Evolutionary conservation across 192 early-diverging fungal species (phyloP), one percentile per base, ranked within the genome.

Genomic region (Coemansia umbellata): DNA sequence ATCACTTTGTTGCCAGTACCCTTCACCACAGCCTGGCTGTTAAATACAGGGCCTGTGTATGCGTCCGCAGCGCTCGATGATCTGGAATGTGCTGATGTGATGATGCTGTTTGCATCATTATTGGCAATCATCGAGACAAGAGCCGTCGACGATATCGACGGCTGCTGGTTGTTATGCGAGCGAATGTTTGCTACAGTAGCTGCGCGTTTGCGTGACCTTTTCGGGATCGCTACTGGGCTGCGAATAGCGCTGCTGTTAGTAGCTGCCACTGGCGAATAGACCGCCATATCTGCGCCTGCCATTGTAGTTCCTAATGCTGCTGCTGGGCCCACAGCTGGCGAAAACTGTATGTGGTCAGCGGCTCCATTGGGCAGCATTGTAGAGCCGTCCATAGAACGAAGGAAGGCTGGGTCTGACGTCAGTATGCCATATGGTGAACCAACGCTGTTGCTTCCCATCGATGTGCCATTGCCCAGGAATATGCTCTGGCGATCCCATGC

Each of bases 1-100:
- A 93, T 82, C 10, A 81, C 57, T 50, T 80, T 53, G 83, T 35
- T 67, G 60, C 68, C 73, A 8, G 47, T 53, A 37, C 72, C 72
- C n/a, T 36, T 56, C n/a, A 75, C 72, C 1, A 68, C 49, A 2
- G 72, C 72, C 65, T 75, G 72, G 64, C 72, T 68, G 72, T 75
- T 75, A 43, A 68, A 68, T 14, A 52, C 65, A 1, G 60, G 65
- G 4, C 60, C 65, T 4, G 60, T 42, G 35, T 40, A 53, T 0
- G 56, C 55, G 7, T 32, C 44, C 23, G 26, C 27, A 24, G 55
- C 50, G 31, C 50, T 35, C 0, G 55, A 58, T 8, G 42, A 17
- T 15, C 31, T 37, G 18, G 37, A 14, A 32, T 58, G 35, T 26
- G 36, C 14, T 41, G 47, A 22, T 8, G 41, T n/a, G 18, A 18